Conservation (phyloP, 2,329 filamentous ascomycete species). For the Lasiodiplodia theobromae region DNA sequence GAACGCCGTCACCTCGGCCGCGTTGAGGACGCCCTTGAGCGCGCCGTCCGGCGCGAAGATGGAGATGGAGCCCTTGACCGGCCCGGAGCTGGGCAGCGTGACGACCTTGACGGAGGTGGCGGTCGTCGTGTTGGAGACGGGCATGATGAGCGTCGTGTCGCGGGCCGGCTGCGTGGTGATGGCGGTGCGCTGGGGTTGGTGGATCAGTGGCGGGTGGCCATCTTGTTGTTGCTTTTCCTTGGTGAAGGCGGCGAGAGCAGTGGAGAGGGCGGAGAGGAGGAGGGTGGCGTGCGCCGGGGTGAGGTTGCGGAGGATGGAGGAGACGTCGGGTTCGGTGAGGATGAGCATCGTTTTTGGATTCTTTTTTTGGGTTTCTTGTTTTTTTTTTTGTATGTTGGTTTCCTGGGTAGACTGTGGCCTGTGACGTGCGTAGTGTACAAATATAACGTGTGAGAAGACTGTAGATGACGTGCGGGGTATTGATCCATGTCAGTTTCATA, state of each 20-base stretch:
- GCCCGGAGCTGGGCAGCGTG: conserved; percentile 25
- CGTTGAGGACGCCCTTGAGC: conserved; percentile 73
- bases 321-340: conserved; percentile 37
- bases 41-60: conserved; percentile 59
- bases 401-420: no score
- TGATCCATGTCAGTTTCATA: no score
- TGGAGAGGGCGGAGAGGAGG: conserved; percentile 1
- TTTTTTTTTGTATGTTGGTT: no score
- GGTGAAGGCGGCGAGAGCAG: conserved; percentile 30
- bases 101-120: conserved; percentile 60
- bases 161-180: conserved; percentile 75
- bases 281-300: conserved; percentile 26
- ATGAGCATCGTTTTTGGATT: conserved; percentile 15
- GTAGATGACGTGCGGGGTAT: no score
- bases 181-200: conserved; percentile 59
- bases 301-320: conserved; percentile 46
- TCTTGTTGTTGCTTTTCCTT: conserved; percentile 49
- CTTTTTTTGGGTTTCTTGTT: not conserved
- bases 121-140: conserved; percentile 78
- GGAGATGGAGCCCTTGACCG: conserved; percentile 71
- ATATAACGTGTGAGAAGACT: no score
- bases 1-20: conserved; percentile 78
- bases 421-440: no score
- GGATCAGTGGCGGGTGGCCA: conserved; percentile 46
- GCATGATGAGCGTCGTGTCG: conserved; percentile 60